phyloP scores from a whole-genome alignment of 768 basidiomycete species.

The Termitomyces sp. region DNA sequence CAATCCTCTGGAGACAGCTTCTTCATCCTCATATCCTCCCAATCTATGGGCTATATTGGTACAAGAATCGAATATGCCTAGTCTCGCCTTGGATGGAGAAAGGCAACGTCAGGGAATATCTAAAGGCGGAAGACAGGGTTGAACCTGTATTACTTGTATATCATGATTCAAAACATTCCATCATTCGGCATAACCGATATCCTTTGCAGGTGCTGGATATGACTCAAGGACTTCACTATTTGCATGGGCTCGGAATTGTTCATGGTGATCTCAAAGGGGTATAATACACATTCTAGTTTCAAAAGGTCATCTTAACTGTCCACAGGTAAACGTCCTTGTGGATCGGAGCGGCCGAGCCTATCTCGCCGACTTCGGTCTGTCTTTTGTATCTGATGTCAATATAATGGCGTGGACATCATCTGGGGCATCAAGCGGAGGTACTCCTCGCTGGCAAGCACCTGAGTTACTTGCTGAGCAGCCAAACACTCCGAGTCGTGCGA shows the following conservation, averaged over 20 bases:
- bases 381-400: constrained; percentile 16
- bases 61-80: not conserved
- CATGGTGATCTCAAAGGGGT: constrained; percentile 2
- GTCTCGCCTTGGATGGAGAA: constrained; percentile 3
- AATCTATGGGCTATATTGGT: not conserved
- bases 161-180: not conserved
- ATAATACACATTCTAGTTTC: not conserved
- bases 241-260: not conserved
- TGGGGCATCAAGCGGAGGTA: constrained; percentile 12
- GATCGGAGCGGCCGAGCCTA: constrained; percentile 16
- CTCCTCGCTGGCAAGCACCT: constrained; percentile 24
- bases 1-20: not conserved
- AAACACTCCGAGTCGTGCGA: constrained; percentile 13
- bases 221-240: not conserved
- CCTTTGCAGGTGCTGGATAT: not conserved
- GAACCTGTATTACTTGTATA: not conserved
- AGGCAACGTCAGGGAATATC: not conserved
- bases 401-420: constrained; percentile 9
- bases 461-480: constrained; percentile 14
- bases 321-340: constrained; percentile 22
- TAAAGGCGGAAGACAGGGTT: not conserved
- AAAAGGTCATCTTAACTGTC: not conserved
- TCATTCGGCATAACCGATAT: not conserved
- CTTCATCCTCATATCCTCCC: not conserved
- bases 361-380: constrained; percentile 26